Evolutionary conservation across 768 basidiomycete genomes (phyloP).

Genomic region (Royoungia palumana): DNA sequence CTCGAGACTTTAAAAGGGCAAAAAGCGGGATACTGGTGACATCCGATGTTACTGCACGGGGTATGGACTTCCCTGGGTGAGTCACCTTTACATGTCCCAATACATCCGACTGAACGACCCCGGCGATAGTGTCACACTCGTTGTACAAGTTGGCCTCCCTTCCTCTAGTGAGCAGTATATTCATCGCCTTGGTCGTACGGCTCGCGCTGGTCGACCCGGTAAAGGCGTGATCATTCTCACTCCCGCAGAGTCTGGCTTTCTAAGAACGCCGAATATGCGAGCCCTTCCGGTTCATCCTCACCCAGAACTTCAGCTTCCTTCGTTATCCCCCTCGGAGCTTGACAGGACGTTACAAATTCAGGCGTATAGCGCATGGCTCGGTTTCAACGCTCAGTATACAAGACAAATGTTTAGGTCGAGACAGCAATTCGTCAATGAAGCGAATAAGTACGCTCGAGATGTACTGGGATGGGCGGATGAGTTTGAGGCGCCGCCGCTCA

Average conservation of each 20-base stretch:
- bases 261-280: conserved; percentile 37
- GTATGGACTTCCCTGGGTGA: conserved; percentile 65
- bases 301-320: conserved; percentile 27
- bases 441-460: conserved; percentile 34
- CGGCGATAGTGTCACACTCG: conserved; percentile 47
- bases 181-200: conserved; percentile 75
- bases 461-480: conserved; percentile 39
- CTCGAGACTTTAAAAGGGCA: conserved; percentile 46
- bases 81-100: conserved; percentile 9
- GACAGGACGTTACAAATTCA: conserved; percentile 42
- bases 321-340: conserved; percentile 23
- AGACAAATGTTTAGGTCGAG: conserved; percentile 38
- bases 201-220: conserved; percentile 66
- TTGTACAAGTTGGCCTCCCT: conserved; percentile 64
- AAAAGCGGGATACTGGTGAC: conserved; percentile 47
- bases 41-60: conserved; percentile 60
- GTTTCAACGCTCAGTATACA: conserved; percentile 49
- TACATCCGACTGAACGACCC: conserved; percentile 3
- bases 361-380: conserved; percentile 54
- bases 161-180: conserved; percentile 73
- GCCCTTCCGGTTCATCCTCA: conserved; percentile 39
- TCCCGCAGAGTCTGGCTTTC: conserved; percentile 48
- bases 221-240: conserved; percentile 56
- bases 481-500: conserved; percentile 34
- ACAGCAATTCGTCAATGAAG: conserved; percentile 39